Conservation (phyloP, 306 rosid species). For the Delonix regia region DNA sequence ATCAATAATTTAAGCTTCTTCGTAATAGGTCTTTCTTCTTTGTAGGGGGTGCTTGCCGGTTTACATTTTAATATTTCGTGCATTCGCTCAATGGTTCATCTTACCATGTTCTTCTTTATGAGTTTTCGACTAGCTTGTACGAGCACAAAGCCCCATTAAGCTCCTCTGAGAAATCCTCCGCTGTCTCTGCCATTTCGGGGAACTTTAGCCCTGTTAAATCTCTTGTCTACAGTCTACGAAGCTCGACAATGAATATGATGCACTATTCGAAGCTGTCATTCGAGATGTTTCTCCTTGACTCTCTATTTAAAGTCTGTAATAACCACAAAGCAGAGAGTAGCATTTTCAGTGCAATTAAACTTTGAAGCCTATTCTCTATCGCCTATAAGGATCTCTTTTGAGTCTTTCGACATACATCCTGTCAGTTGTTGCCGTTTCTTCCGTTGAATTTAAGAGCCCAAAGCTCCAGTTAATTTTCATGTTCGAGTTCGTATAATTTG, state of each 20-base stretch:
- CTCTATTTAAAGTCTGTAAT: background rate
- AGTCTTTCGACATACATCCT: conserved; percentile 18
- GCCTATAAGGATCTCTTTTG: conserved; percentile 16
- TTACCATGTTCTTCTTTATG: background rate
- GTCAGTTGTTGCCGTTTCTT: conserved; percentile 3
- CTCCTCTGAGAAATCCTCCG: background rate
- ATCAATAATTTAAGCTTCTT: background rate
- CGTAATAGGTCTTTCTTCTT: conserved; percentile 15
- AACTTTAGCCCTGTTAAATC: conserved; percentile 3
- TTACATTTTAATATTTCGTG: background rate
- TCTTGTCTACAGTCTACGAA: background rate
- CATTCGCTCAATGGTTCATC: conserved; percentile 6
- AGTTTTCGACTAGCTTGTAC: background rate
- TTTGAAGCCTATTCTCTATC: background rate
- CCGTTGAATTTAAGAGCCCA: conserved; percentile 8
- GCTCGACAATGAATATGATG: background rate
- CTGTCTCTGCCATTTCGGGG: conserved; percentile 13
- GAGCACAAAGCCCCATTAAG: background rate
- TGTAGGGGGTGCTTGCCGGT: conserved; percentile 5
- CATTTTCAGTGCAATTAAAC: conserved; percentile 27
- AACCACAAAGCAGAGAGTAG: background rate
- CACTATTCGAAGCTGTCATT: conserved; percentile 13
- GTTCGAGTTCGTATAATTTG: conserved; percentile 12
- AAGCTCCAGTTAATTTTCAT: conserved; percentile 4
- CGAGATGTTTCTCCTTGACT: background rate